Base-by-base conservation (phyloP, 2,329 filamentous ascomycete genomes). In the Paraphaeosphaeria minitans region DNA sequence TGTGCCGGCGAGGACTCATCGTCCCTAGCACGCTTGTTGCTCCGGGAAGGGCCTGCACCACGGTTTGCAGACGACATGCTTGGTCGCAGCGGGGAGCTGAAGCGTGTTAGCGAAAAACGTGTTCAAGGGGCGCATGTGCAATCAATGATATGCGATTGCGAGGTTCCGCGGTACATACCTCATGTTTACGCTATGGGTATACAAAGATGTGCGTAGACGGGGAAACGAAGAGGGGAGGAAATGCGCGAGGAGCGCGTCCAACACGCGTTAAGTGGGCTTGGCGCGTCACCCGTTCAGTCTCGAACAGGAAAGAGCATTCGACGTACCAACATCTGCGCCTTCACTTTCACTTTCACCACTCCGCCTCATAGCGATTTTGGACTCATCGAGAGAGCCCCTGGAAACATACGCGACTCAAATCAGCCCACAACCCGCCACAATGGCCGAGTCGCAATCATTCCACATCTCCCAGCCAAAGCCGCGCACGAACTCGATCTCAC, bases 11-110 rank as follows among this genome's bases (percentile, higher is more conserved):
- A 86, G 29, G 85, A 86, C 43, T 87, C 87, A 59, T 84, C 83
- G 68, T 89, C 88, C 78, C 88, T 83, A 37, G 83, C 82, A 68
- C 88, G 84, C 77, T 90, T 90, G 63, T 90, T 90, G 60, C 86
- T 82, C 61, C 83, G 79, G 64, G 79, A 83, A 54, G 79, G 79
- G 19, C 79, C 78, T 57, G 84, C 76, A 54, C 92, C 91, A 67
- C 92, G 87, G 79, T 96, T 97, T 69, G 89, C 92, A 65, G 93
- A 93, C 60, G 89, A 87, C 83, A 91, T 89, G 79, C 88, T 92
- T 68, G 88, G 84, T 77, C 89, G 88, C 61, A 96, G 84, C 75
- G 93, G 93, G 76, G 92, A 96, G 82, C 91, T 96, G 73, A 31
- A 19, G 48, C 50, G 37, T 64, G 67, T 72, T 58, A 71, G 66